Base-by-base conservation (phyloP, 352 stramenopile species). In the Elongisporangium undulatum region DNA sequence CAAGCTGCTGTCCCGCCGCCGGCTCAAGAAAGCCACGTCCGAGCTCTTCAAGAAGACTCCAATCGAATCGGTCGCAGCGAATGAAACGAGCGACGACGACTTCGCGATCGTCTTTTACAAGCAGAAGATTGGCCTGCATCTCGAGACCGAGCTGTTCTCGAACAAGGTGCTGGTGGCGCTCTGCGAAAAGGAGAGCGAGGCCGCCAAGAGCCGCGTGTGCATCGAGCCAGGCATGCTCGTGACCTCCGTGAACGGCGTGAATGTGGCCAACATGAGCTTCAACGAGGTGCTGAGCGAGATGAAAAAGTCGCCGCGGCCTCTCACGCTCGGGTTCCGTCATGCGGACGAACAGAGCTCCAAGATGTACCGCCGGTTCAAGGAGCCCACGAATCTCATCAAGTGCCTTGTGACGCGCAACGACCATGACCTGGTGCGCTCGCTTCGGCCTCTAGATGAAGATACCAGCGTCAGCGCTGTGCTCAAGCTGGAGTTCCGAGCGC, bases 181-280 rank as follows among this genome's bases (percentile, higher is more conserved):
- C 45, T 91, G 79, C 21, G 81, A 93, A 29, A 78, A 84, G 39
- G 62, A 82, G 51, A 88, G 76, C 34, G 81, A 93, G 60, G 81
- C 75, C 3, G 66, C 72, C 15, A 53, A 69, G 39, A 72, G 63
- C 24, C 60, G 61, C 20, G 53, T 73, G 48, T 26, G n/a, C n/a
- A 85, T 92, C 8, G 67, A 75, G 5, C 62, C 68, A 15, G 85
- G 85, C 13, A 72, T 89, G 23, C 55, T 89, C 7, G 62, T 94
- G 54, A 82, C 76, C 0, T 91, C 82, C 0, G 69, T 92, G 9
- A 90, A 94, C 60, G 85, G 82, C 20, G 22, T 66, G 22, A 59
- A 66, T 10, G 66, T 89, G 2, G 62, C 51, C 2, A 62, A 79
- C 15, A 68, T 79, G 23, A 73, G 69, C 17, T 82, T 82, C 49